These are phyloP conservation scores for Huntiella bhutanensis DNA, from an alignment of 2,329 filamentous ascomycete genomes.

Conservation along the genomic window DNA sequence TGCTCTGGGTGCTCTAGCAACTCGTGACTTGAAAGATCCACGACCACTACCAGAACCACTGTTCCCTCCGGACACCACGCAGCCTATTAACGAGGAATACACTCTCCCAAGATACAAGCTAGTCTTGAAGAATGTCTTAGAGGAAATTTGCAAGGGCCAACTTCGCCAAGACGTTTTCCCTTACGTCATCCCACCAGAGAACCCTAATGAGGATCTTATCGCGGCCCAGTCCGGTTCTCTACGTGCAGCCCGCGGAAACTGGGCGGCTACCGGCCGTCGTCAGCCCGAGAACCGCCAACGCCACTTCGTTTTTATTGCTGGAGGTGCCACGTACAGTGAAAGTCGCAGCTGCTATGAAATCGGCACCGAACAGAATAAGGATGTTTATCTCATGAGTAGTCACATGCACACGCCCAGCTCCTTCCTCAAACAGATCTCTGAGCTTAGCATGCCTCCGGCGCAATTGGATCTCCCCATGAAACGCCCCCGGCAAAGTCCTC, in stretches of 20 bases:
- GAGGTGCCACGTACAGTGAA: conserved; percentile 87
- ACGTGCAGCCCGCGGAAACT: conserved; percentile 80
- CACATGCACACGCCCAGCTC: conserved; percentile 81
- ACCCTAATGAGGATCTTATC: conserved; percentile 39
- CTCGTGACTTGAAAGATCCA: conserved; percentile 54
- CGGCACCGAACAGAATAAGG: conserved; percentile 50
- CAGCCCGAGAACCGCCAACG: conserved; percentile 66
- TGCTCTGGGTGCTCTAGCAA: conserved; percentile 57
- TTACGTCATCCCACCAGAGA: conserved; percentile 51
- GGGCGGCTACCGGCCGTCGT: conserved; percentile 67
- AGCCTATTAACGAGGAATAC: conserved; percentile 50
- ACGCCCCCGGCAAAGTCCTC: conserved; percentile 60
- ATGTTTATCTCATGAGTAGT: conserved; percentile 74
- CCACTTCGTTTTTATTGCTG: conserved; percentile 85
- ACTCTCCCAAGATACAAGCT: conserved; percentile 77
- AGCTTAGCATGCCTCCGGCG: conserved; percentile 57
- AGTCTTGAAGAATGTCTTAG: conserved; percentile 63
- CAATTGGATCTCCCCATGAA: conserved; percentile 67
- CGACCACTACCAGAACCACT: conserved; percentile 45
- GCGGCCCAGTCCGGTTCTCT: conserved; percentile 51
- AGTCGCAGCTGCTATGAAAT: conserved; percentile 77
- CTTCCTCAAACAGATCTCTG: conserved; percentile 66
- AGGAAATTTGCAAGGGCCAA: conserved; percentile 47
- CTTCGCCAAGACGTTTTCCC: conserved; percentile 51
- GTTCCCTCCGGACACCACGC: conserved; percentile 35